These are phyloP conservation scores for Solanum dulcamara DNA, from an alignment of 257 asterid species.

Conservation along the genomic window DNA sequence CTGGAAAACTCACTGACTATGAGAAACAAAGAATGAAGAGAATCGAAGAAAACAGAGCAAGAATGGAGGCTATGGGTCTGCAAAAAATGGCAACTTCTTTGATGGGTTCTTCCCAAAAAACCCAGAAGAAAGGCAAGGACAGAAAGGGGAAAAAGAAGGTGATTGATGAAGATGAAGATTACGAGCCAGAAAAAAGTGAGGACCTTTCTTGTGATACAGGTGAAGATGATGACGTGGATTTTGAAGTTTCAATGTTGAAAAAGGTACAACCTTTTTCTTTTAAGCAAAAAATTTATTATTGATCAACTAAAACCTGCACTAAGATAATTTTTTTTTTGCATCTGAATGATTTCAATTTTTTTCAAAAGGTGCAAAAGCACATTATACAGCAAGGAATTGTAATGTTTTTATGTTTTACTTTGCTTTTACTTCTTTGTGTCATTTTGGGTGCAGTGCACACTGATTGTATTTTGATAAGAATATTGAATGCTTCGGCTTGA, in stretches of 20 bases:
- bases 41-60: conserved; percentile 62
- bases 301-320: not conserved
- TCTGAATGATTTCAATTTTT: not conserved
- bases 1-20: conserved; percentile 36
- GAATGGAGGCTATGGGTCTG: conserved; percentile 90
- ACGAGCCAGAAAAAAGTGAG: conserved; percentile 45
- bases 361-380: not conserved
- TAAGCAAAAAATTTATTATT: not conserved
- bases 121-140: conserved; percentile 22
- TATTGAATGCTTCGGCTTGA: not conserved
- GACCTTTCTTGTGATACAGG: conserved; percentile 34
- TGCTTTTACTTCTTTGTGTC: not conserved
- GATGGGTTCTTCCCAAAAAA: conserved; percentile 26
- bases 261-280: conserved; percentile 28
- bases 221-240: conserved; percentile 23
- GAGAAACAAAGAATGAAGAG: conserved; percentile 69
- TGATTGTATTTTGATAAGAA: not conserved
- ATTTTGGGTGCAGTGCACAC: not conserved
- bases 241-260: conserved; percentile 22
- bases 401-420: not conserved
- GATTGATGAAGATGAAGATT: conserved; percentile 73
- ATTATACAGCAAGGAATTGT: not conserved
- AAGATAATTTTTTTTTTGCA: not conserved
- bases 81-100: conserved; percentile 50
- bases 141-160: conserved; percentile 49